Evolutionary conservation across 2,329 filamentous ascomycete species (phyloP), one percentile per base, ranked within the genome.

Genomic region (Exutisphaerella laricina): DNA sequence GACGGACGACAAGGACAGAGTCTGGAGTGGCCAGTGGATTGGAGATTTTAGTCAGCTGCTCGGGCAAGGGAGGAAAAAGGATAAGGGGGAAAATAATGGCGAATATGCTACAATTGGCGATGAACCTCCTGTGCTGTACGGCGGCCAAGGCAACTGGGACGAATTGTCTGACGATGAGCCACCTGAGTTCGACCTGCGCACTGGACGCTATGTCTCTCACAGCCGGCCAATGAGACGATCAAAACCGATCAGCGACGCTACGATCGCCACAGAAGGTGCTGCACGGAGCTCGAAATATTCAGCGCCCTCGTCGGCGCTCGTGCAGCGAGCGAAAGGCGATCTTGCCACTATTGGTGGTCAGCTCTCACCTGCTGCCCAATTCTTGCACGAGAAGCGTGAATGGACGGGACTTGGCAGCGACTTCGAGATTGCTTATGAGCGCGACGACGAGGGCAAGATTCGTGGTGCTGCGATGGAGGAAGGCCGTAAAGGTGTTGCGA

Each of bases 401-500:
- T 98, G 92, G 92, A 84, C 84, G 59, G 92, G 92, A 0, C 67
- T 98, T 17, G 92, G 92, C 0, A 94, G 80, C 49, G 92, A 98
- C 62, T 94, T 88, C 57, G 72, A 75, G 45, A 72, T 78, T 46
- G 67, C 66, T 51, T 78, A 78, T 51, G 77, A 82, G 21, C 72
- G 76, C n/a, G 72, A 75, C 36, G 71, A 78, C 40, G 49, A 58
- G 40, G 68, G 70, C 70, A 61, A 64, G 42, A 63, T 63, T 5
- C 59, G 68, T 28, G 75, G 84, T 43, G 82, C 84, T 1, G 63
- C 78, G 13, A 77, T 98, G 44, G 88, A 95, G 60, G 82, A 96
- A 66, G 92, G 92, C 1, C 78, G 88, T 51, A 84, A 82, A 52
- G 92, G 92, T 12, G 80, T 97, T 43, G 92, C 92, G 23, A 80